Evolutionary conservation across 345 rosid genomes (phyloP).

Genomic region (Brassica nigra): DNA sequence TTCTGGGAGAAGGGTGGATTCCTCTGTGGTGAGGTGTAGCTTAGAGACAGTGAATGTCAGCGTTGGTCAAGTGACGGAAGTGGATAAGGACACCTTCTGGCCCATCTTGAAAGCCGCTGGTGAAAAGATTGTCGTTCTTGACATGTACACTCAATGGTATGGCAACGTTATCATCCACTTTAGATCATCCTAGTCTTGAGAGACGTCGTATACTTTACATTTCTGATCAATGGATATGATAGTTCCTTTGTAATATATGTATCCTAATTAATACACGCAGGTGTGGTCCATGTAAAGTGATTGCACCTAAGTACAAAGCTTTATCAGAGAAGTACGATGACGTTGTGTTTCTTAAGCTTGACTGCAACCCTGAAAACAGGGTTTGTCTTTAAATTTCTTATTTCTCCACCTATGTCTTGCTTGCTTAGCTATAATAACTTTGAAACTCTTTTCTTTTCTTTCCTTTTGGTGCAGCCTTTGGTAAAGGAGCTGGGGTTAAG

Average conservation of each 20-base stretch:
- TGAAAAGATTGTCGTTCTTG: constrained; percentile 86
- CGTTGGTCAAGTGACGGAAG: constrained; percentile 92
- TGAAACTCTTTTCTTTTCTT: background rate
- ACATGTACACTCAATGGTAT: constrained; percentile 97
- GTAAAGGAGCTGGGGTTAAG: constrained; percentile 95
- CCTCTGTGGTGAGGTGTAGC: constrained; percentile 55
- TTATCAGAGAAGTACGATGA: constrained; percentile 80
- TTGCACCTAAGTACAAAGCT: constrained; percentile 82
- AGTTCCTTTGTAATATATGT: background rate
- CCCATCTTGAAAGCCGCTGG: constrained; percentile 87
- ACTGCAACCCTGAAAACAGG: constrained; percentile 90
- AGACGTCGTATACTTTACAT: background rate
- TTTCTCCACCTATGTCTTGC: background rate
- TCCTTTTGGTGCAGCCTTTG: constrained; percentile 56
- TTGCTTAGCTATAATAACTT: background rate
- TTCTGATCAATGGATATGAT: background rate
- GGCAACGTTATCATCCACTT: background rate
- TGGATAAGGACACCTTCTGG: constrained; percentile 88
- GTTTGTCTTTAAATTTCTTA: constrained; percentile 35
- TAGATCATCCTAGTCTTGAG: background rate
- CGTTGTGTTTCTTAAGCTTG: constrained; percentile 92
- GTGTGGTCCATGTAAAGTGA: constrained; percentile 98
- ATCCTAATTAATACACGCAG: constrained; percentile 34
- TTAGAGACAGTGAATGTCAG: constrained; percentile 63
- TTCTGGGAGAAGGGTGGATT: constrained; percentile 13